A percentile compares a stretch with the other conserved stretches of the same genome.
Conservation (phyloP, 345 rosid species). For the Lepidium didymum region DNA sequence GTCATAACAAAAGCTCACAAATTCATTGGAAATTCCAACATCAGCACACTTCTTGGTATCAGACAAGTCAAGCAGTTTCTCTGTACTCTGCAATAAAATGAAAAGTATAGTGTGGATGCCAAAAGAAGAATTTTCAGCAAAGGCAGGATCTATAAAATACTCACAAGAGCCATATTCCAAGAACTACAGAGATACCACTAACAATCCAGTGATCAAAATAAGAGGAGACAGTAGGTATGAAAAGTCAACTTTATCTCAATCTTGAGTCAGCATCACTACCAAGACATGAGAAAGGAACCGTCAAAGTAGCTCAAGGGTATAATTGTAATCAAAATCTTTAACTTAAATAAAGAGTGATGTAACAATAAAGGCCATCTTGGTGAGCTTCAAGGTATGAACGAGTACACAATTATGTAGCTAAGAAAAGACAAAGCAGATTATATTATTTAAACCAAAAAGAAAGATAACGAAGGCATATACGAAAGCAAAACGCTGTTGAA, state of each 20-base stretch:
- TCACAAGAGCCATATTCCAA: constrained; percentile 13
- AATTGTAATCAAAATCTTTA: background rate
- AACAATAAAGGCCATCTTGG: constrained; percentile 11
- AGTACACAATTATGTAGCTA: background rate
- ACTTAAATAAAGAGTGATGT: constrained; percentile 19
- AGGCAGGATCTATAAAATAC: constrained; percentile 1
- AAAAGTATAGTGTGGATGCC: constrained; percentile 11
- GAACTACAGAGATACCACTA: constrained; percentile 15
- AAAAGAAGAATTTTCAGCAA: background rate
- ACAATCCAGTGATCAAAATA: constrained; percentile 17
- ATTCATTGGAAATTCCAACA: constrained; percentile 27
- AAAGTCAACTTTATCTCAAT: constrained; percentile 20
- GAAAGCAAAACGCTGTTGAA: constrained; percentile 17
- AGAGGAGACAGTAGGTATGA: constrained; percentile 6
- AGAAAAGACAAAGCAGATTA: background rate
- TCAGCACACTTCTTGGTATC: constrained; percentile 33
- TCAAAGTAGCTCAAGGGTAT: constrained; percentile 12
- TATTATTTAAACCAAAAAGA: background rate
- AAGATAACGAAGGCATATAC: background rate
- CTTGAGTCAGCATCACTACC: constrained; percentile 1
- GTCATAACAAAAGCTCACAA: constrained; percentile 28
- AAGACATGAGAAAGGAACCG: background rate
- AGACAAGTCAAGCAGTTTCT: constrained; percentile 42
- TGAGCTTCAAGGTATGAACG: background rate
- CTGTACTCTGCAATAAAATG: constrained; percentile 36